These are phyloP conservation scores for Rugonectria rugulosa DNA, from an alignment of 2,329 filamentous ascomycete species.

Conservation along the genomic window DNA sequence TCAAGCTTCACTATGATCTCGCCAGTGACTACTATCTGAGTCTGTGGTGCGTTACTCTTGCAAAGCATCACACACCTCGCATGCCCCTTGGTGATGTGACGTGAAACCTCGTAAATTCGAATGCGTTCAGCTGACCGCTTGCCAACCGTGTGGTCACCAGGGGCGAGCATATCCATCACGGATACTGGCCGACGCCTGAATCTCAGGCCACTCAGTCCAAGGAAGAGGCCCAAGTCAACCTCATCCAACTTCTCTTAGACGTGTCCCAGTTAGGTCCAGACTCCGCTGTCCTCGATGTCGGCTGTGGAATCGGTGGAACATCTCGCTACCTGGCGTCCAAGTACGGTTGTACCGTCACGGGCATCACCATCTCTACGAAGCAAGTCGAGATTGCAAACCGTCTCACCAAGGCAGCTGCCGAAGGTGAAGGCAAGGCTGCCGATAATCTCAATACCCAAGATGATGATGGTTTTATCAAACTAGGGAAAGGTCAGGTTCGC, in stretches of 20 bases:
- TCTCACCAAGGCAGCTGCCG: slow-evolving; percentile 48
- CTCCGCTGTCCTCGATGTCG: slow-evolving; percentile 60
- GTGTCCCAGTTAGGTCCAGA: slow-evolving; percentile 41
- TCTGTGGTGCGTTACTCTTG: slow-evolving; percentile 56
- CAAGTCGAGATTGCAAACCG: slow-evolving; percentile 66
- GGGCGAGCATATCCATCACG: slow-evolving; percentile 71
- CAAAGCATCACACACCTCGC: neutral
- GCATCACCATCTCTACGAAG: slow-evolving; percentile 66
- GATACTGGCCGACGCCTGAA: slow-evolving; percentile 61
- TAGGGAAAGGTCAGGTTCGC: slow-evolving; percentile 56
- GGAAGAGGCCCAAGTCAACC: slow-evolving; percentile 63
- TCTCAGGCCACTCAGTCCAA: slow-evolving; percentile 59
- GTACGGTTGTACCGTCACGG: slow-evolving; percentile 61
- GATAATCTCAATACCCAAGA: slow-evolving; percentile 25
- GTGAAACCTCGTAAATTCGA: neutral
- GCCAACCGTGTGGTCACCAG: slow-evolving; percentile 42
- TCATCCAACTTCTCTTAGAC: slow-evolving; percentile 61
- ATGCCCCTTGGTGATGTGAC: neutral
- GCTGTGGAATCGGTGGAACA: slow-evolving; percentile 68
- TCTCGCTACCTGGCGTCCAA: slow-evolving; percentile 62
- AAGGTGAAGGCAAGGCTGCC: slow-evolving; percentile 35
- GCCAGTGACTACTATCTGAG: slow-evolving; percentile 69
- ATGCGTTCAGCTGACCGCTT: slow-evolving; percentile 6
- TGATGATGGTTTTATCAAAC: slow-evolving; percentile 44
- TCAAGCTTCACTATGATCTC: slow-evolving; percentile 67